phyloP scores from a whole-genome alignment of 352 stramenopile genomes.

The Paralagenidium karlingii region DNA sequence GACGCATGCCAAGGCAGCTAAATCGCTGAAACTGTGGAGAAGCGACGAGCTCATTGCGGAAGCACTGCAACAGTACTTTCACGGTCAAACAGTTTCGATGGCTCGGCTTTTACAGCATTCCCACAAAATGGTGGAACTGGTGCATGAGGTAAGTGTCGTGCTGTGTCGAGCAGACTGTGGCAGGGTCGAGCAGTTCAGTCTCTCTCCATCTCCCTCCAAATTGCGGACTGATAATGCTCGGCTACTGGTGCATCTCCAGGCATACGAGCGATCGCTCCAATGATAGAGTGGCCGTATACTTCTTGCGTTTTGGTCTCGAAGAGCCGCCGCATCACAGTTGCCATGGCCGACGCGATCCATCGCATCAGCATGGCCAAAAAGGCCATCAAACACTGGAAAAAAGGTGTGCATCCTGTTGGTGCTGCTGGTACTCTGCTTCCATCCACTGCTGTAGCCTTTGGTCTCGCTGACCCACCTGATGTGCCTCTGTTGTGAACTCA shows the following conservation, averaged over 20 bases:
- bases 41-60: constrained; percentile 49
- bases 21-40: constrained; percentile 39
- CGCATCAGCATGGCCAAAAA: too few species aligned
- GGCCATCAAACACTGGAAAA: too few species aligned
- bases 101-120: constrained; percentile 24
- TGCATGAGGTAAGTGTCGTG: constrained; percentile 21
- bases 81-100: constrained; percentile 17
- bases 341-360: too few species aligned
- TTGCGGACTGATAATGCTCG: not conserved
- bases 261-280: not conserved
- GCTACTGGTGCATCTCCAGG: not conserved
- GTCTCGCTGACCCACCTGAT: too few species aligned
- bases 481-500: too few species aligned
- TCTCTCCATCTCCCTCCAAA: not conserved
- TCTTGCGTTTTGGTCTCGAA: too few species aligned
- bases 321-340: too few species aligned
- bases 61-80: constrained; percentile 24
- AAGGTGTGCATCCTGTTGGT: too few species aligned
- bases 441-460: too few species aligned
- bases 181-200: constrained; percentile 7
- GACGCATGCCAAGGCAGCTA: constrained; percentile 32
- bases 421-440: too few species aligned
- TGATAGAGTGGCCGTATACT: not conserved
- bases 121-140: constrained; percentile 25
- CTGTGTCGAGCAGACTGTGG: constrained; percentile 7